phyloP scores from a whole-genome alignment of 768 basidiomycete species.

The Serendipita sp. region DNA sequence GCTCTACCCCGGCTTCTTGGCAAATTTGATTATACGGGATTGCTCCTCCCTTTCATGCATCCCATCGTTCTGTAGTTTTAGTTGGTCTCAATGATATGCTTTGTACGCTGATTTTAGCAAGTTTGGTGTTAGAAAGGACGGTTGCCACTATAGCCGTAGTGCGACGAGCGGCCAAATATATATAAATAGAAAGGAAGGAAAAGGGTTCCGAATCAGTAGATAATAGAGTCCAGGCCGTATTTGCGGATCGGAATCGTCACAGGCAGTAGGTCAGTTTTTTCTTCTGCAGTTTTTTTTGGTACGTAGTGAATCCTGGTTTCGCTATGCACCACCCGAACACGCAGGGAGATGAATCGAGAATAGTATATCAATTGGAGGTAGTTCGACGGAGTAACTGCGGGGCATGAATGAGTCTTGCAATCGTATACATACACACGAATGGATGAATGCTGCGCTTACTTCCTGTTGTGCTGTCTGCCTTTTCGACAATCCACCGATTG shows the following conservation, averaged over 20 bases:
- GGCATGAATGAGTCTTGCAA: background rate
- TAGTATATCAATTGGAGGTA: slow-evolving; percentile 64
- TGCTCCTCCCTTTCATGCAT: no score
- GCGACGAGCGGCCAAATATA: background rate
- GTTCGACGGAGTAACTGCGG: slow-evolving; percentile 65
- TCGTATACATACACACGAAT: slow-evolving; percentile 7
- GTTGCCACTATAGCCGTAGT: no score
- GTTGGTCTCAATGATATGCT: no score
- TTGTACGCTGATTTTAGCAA: no score
- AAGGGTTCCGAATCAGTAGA: no score
- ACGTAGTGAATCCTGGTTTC: background rate
- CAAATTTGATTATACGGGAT: no score
- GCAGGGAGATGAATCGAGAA: background rate
- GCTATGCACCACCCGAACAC: background rate
- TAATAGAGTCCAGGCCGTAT: no score
- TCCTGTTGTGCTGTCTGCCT: slow-evolving; percentile 40
- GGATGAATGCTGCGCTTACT: slow-evolving; percentile 11
- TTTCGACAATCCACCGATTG: slow-evolving; percentile 86
- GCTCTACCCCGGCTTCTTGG: no score
- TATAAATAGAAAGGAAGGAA: no score
- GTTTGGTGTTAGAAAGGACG: no score
- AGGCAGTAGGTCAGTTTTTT: background rate
- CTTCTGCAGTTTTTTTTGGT: background rate
- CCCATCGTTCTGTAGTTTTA: no score
- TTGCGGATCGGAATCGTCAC: background rate